Conservation (phyloP, 2,329 filamentous ascomycete genomes). For the Exophiala spinifera region DNA sequence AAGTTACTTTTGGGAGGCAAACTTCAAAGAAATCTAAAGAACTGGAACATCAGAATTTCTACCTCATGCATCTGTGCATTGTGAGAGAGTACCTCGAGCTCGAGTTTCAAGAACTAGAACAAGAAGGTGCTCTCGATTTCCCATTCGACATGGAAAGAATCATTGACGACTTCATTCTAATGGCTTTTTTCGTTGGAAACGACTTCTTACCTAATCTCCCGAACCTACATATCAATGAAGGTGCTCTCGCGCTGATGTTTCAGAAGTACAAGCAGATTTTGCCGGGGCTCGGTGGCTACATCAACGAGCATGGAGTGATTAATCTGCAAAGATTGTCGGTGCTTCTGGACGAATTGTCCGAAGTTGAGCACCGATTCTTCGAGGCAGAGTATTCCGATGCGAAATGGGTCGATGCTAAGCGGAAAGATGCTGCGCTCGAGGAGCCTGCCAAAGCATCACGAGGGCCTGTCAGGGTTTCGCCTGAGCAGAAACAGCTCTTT, state of each 20-base stretch:
- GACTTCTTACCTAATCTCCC: constrained; percentile 98
- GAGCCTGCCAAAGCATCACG: constrained; percentile 52
- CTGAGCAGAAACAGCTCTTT: constrained; percentile 78
- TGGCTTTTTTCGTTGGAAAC: constrained; percentile 99
- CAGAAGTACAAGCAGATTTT: constrained; percentile 89
- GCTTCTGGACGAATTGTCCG: constrained; percentile 77
- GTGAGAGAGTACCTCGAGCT: constrained; percentile 95
- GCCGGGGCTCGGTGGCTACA: constrained; percentile 84
- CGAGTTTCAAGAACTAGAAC: constrained; percentile 89
- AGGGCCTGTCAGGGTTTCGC: constrained; percentile 65
- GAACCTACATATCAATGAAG: constrained; percentile 96
- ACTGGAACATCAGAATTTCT: constrained; percentile 98
- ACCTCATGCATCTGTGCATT: constrained; percentile 93
- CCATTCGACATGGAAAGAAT: constrained; percentile 90
- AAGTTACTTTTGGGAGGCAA: constrained; percentile 92
- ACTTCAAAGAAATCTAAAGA: constrained; percentile 89
- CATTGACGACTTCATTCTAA: constrained; percentile 98
- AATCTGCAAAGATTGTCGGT: constrained; percentile 75
- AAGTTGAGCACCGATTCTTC: constrained; percentile 89
- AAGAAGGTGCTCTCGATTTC: constrained; percentile 68
- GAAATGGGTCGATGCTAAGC: constrained; percentile 88
- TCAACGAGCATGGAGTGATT: constrained; percentile 92
- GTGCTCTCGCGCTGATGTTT: constrained; percentile 95
- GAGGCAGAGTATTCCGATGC: constrained; percentile 85
- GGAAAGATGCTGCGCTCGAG: constrained; percentile 62